These are phyloP conservation scores for Boehmeria nivea DNA, from an alignment of 306 rosid species.

Conservation along the genomic window DNA sequence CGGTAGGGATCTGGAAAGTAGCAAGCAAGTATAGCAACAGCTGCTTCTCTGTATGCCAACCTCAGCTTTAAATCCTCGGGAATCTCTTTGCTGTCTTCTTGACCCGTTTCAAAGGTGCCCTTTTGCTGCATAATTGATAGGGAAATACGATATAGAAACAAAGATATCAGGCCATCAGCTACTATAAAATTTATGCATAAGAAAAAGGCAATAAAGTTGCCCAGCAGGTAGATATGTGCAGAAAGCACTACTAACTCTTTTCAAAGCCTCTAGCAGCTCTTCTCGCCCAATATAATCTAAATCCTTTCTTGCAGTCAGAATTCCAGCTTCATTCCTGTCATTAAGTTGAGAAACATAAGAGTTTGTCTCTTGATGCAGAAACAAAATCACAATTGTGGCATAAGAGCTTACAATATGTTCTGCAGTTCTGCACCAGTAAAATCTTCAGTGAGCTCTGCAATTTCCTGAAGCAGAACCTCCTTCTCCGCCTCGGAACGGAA, in stretches of 20 bases:
- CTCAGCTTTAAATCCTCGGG: constrained; percentile 86
- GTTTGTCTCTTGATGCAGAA: constrained; percentile 8
- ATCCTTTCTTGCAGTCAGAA: constrained; percentile 97
- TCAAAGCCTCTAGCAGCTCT: constrained; percentile 90
- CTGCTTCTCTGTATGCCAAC: constrained; percentile 96
- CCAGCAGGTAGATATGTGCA: constrained; percentile 13
- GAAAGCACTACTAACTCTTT: constrained; percentile 59
- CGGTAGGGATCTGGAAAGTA: constrained; percentile 77
- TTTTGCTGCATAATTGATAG: constrained; percentile 67
- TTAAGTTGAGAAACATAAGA: constrained; percentile 29
- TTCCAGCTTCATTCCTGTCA: constrained; percentile 98
- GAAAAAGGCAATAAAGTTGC: constrained; percentile 22
- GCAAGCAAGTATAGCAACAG: constrained; percentile 91
- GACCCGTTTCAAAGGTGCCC: constrained; percentile 98
- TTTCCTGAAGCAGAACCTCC: constrained; percentile 64
- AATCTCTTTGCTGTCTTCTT: constrained; percentile 86
- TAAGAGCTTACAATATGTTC: constrained; percentile 67
- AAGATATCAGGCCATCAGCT: constrained; percentile 14
- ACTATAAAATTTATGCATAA: constrained; percentile 2
- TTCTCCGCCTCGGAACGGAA: constrained; percentile 84
- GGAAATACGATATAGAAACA: constrained; percentile 18
- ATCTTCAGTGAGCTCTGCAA: constrained; percentile 85
- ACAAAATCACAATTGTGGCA: constrained; percentile 15
- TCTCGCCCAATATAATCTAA: constrained; percentile 80
- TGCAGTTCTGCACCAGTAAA: constrained; percentile 99